A percentile compares a stretch with the other conserved stretches of the same genome.
Conservation (phyloP, 2,329 filamentous ascomycete genomes). For the Neopestalotiopsis sp. region DNA sequence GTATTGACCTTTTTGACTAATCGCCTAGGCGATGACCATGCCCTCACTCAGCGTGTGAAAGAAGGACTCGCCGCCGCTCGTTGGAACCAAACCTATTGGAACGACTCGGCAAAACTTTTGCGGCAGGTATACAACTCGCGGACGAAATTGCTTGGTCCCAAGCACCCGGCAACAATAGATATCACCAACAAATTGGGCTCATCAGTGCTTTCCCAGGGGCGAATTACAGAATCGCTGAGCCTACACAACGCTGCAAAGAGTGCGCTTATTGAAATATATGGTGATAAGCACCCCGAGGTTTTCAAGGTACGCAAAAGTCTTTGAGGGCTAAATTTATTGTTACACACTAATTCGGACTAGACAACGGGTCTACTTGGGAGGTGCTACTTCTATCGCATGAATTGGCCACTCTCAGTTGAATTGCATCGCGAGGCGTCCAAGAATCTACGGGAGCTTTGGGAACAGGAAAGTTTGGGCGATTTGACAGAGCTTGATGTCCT, state of each 20-base stretch:
- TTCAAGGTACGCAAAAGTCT: too few species aligned
- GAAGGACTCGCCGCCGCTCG: constrained; percentile 1
- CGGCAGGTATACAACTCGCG: constrained; percentile 8
- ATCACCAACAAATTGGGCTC: constrained; percentile 13
- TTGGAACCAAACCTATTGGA: constrained; percentile 2
- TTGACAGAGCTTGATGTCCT: too few species aligned
- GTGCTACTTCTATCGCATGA: too few species aligned
- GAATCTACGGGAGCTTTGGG: too few species aligned
- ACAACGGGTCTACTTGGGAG: too few species aligned
- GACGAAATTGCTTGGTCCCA: not conserved
- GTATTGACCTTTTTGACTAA: constrained; percentile 16
- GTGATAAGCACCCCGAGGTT: too few species aligned
- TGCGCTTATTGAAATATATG: not conserved
- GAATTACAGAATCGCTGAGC: constrained; percentile 14
- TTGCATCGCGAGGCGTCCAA: too few species aligned
- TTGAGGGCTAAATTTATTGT: too few species aligned
- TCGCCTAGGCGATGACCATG: constrained; percentile 19
- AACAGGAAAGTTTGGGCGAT: too few species aligned
- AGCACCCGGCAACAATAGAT: constrained; percentile 9
- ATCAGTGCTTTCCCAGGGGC: constrained; percentile 10
- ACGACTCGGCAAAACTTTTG: constrained; percentile 9
- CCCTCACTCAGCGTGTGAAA: constrained; percentile 16
- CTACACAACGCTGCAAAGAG: constrained; percentile 11
- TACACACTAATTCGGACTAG: too few species aligned
- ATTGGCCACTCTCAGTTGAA: too few species aligned